Evolutionary conservation across 1,284 basidiomycete species (phyloP), one percentile per base, ranked within the genome.

Genomic region (Hymenochaete sp.): DNA sequence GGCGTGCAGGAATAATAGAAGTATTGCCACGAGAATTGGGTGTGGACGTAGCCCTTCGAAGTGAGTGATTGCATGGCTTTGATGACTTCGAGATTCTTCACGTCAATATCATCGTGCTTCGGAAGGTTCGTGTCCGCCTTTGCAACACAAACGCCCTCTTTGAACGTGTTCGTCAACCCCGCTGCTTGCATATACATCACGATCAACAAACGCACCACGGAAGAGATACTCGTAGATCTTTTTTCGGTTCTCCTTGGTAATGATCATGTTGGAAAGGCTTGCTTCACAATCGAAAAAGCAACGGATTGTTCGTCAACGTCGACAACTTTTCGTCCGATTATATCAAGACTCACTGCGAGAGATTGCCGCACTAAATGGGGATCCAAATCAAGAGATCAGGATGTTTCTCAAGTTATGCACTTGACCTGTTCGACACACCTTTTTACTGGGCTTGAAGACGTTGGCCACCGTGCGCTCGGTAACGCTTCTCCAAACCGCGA

Each of bases 121-220:
- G 91, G 87, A 51, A 90, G 87, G 66, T 97, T 95, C 76, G 78
- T 98, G 72, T 99, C 93, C 77, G 98, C 98, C 77, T 96, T 93
- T 62, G 95, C 95, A 65, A 98, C 95, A 64, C 98, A 75, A 55
- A 98, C 96, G 62, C 96, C 95, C 85, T 97, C 89, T 92, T 56
- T 31, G 5, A 16, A 40, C 37, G 40, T 41, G 14, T n/a, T 26
- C 14, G 36, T n/a, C n/a, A n/a, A n/a, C n/a, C n/a, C n/a, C n/a
- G n/a, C n/a, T n/a, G n/a, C n/a, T n/a, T n/a, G n/a, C n/a, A n/a
- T n/a, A n/a, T n/a, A n/a, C n/a, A n/a, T n/a, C n/a, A n/a, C n/a
- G n/a, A n/a, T n/a, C n/a, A n/a, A n/a, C n/a, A n/a, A n/a, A n/a
- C 79, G 56, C 55, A 89, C 89, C 93, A 72, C 93, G 93, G 87